Percentiles rank a stretch among this genome's conserved stretches.
Conservation (phyloP, 179 eudicot genomes). For the Drosera spatulata region DNA sequence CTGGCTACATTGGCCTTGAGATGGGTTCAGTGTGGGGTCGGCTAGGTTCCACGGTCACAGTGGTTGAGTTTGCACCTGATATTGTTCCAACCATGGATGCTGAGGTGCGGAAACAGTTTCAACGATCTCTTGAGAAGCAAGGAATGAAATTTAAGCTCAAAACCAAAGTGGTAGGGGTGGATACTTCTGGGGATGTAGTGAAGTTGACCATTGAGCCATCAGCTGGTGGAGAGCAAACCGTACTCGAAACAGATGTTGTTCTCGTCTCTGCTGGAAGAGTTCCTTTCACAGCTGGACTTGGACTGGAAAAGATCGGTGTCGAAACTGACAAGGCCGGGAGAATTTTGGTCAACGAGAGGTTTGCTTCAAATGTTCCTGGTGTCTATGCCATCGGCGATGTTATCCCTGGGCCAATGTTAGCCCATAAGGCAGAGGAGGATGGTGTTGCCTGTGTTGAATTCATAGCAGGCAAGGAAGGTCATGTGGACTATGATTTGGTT, state of each 20-base stretch:
- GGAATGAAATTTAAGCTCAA: constrained; percentile 87
- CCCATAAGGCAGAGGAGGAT: constrained; percentile 98
- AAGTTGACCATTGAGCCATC: constrained; percentile 72
- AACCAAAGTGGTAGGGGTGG: constrained; percentile 13
- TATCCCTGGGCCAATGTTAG: constrained; percentile 95
- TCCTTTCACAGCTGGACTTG: constrained; percentile 79
- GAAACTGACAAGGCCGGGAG: constrained; percentile 73
- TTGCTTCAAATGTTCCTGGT: constrained; percentile 32
- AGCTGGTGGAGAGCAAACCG: constrained; percentile 77
- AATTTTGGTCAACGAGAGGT: constrained; percentile 59
- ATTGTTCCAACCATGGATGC: constrained; percentile 93
- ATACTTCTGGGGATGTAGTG: constrained; percentile 25
- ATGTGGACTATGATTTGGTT: constrained; percentile 76
- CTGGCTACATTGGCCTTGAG: constrained; percentile 93
- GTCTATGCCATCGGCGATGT: constrained; percentile 14
- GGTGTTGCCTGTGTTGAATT: constrained; percentile 92
- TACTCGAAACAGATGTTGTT: constrained; percentile 60
- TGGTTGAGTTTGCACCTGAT: constrained; percentile 77
- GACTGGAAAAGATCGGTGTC: constrained; percentile 65
- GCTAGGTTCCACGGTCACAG: constrained; percentile 85
- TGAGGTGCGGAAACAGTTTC: constrained; percentile 82
- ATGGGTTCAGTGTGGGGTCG: constrained; percentile 99
- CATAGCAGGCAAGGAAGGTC: constrained; percentile 8
- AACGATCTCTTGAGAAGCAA: constrained; percentile 85
- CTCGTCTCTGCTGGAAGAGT: constrained; percentile 9